Evolutionary conservation across 768 basidiomycete species (phyloP).

Genomic region (Leccinum obscurum): DNA sequence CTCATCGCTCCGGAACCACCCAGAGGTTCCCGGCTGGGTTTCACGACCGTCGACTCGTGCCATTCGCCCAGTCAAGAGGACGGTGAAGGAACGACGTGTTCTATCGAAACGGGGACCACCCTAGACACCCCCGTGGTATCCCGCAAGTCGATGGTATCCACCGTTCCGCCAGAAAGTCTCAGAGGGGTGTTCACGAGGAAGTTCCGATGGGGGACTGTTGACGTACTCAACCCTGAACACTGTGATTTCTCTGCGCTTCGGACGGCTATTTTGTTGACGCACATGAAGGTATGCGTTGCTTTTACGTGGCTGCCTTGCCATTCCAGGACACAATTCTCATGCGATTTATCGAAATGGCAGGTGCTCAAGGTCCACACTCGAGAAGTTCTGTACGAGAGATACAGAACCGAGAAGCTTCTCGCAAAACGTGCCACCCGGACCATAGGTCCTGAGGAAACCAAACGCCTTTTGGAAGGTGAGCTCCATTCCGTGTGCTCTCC

Average conservation of each 20-base stretch:
- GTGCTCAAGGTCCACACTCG: constrained; percentile 80
- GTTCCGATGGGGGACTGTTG: constrained; percentile 87
- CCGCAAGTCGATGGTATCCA: constrained; percentile 34
- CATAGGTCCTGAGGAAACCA: constrained; percentile 73
- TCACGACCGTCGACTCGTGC: constrained; percentile 23
- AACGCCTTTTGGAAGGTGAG: constrained; percentile 72
- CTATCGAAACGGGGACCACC: constrained; percentile 35
- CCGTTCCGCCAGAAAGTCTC: constrained; percentile 64
- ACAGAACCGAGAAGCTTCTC: constrained; percentile 87
- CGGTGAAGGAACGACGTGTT: constrained; percentile 16
- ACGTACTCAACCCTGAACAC: constrained; percentile 82
- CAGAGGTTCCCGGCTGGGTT: constrained; percentile 25
- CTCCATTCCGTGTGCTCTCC: constrained; percentile 17
- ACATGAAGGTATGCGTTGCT: constrained; percentile 60
- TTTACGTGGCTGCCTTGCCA: constrained; percentile 21
- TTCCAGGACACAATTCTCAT: constrained; percentile 12
- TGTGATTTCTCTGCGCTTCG: constrained; percentile 87
- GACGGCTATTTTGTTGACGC: constrained; percentile 80
- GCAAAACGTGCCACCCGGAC: constrained; percentile 80
- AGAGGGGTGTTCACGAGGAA: constrained; percentile 74
- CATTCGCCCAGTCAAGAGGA: constrained; percentile 20
- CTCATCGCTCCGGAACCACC: constrained; percentile 71
- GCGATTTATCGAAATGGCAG: constrained; percentile 38
- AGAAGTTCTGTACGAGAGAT: constrained; percentile 92
- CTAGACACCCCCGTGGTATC: constrained; percentile 39